Conservation (phyloP, 2,329 filamentous ascomycete species). For the Karstenula rhodostoma region DNA sequence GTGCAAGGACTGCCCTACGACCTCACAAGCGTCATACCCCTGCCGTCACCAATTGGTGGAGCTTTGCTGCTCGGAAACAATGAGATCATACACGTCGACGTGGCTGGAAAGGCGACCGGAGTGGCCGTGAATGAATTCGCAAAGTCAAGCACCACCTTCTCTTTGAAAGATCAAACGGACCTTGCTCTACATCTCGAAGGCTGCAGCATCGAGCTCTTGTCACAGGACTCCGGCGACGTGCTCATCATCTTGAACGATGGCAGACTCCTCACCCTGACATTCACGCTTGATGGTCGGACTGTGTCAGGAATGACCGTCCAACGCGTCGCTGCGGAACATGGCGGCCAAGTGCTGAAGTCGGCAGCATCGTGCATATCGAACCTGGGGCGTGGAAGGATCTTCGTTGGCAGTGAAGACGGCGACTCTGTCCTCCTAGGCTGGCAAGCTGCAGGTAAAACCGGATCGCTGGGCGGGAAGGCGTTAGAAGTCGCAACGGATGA, state of each 20-base stretch:
- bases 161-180: slow-evolving; percentile 84
- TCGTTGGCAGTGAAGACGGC: slow-evolving; percentile 83
- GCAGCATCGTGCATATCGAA: slow-evolving; percentile 74
- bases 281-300: slow-evolving; percentile 87
- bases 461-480: slow-evolving; percentile 66
- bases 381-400: slow-evolving; percentile 74
- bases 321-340: slow-evolving; percentile 67
- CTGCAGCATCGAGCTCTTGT: slow-evolving; percentile 78
- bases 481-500: slow-evolving; percentile 67
- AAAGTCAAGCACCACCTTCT: slow-evolving; percentile 81
- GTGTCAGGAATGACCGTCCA: slow-evolving; percentile 86
- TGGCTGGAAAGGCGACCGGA: slow-evolving; percentile 91
- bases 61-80: slow-evolving; percentile 87
- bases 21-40: slow-evolving; percentile 79
- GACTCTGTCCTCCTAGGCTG: slow-evolving; percentile 86
- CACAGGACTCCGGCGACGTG: slow-evolving; percentile 79
- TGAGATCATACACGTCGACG: slow-evolving; percentile 93
- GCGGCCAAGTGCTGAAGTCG: slow-evolving; percentile 68
- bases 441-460: slow-evolving; percentile 64
- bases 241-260: slow-evolving; percentile 83
- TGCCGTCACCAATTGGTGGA: slow-evolving; percentile 87
- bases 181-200: slow-evolving; percentile 82
- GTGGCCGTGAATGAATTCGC: slow-evolving; percentile 93
- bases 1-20: slow-evolving; percentile 87
- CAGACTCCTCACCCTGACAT: slow-evolving; percentile 76